phyloP scores from a whole-genome alignment of 1,284 basidiomycete genomes.

The Cerioporus squamosus region DNA sequence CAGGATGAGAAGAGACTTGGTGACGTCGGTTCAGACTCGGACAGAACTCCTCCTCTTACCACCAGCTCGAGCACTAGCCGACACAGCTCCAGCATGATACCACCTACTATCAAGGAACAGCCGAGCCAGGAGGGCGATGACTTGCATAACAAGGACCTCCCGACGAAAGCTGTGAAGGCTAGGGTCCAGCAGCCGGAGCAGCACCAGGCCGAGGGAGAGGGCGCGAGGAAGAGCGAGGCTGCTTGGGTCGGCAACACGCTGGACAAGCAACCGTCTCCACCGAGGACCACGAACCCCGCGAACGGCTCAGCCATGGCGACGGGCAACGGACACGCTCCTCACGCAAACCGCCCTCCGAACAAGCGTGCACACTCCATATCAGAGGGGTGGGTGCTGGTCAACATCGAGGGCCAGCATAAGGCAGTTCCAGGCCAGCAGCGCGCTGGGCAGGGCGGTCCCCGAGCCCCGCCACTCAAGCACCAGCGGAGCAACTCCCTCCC shows the following conservation, averaged over 20 bases:
- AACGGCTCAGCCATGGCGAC: background rate
- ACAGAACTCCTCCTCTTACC: background rate
- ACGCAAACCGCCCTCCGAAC: constrained; percentile 1
- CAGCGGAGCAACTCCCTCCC: constrained; percentile 31
- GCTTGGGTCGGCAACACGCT: constrained; percentile 23
- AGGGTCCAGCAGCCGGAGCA: constrained; percentile 26
- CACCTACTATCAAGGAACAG: constrained; percentile 32
- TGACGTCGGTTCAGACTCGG: constrained; percentile 25
- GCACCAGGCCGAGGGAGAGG: constrained; percentile 23
- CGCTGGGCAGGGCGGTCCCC: constrained; percentile 5
- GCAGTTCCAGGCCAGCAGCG: background rate
- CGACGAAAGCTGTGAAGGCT: constrained; percentile 24
- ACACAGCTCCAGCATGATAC: constrained; percentile 22
- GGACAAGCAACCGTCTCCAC: background rate
- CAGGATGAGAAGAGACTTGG: constrained; percentile 29
- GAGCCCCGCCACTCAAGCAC: constrained; percentile 19
- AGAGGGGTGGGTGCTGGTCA: constrained; percentile 65
- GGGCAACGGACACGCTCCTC: constrained; percentile 7
- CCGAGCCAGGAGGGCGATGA: constrained; percentile 32
- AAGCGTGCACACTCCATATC: constrained; percentile 19
- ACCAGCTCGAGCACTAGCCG: constrained; percentile 15
- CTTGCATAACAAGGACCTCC: constrained; percentile 14
- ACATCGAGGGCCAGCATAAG: constrained; percentile 50
- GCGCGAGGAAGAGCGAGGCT: constrained; percentile 32
- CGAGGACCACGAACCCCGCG: background rate